Evolutionary conservation across 2,329 filamentous ascomycete genomes (phyloP).

Genomic region (Fusarium abutilonis): DNA sequence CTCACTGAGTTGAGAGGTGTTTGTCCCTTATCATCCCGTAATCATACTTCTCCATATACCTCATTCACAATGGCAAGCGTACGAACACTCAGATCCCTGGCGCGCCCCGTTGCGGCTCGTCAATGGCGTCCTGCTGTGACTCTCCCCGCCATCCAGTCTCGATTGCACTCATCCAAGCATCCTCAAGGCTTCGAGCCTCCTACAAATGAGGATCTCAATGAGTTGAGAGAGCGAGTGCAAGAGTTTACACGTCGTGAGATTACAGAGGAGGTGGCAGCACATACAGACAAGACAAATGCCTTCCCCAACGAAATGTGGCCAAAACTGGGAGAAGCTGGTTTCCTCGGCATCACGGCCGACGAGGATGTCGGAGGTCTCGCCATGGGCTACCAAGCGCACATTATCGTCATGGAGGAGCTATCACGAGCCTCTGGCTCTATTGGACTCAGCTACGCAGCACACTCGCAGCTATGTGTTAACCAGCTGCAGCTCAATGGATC

Average conservation of each 20-base stretch:
- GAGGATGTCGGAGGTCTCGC: conserved; percentile 89
- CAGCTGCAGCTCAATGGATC: conserved; percentile 92
- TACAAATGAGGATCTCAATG: conserved; percentile 75
- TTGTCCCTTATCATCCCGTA: conserved; percentile 1
- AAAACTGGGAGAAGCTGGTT: conserved; percentile 90
- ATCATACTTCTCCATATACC: neutral
- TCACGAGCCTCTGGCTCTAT: conserved; percentile 86
- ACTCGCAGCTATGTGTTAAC: conserved; percentile 96
- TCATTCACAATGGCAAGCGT: conserved; percentile 54
- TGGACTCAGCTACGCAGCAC: conserved; percentile 91
- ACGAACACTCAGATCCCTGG: conserved; percentile 51
- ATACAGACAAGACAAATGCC: conserved; percentile 85
- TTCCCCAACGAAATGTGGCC: conserved; percentile 94
- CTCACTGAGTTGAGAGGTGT: neutral
- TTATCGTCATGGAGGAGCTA: conserved; percentile 93
- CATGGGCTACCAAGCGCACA: conserved; percentile 97
- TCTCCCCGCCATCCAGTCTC: conserved; percentile 53
- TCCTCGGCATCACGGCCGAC: conserved; percentile 92
- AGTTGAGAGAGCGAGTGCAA: conserved; percentile 84
- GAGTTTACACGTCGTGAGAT: conserved; percentile 93
- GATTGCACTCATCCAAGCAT: conserved; percentile 66
- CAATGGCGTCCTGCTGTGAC: conserved; percentile 44
- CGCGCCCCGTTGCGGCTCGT: conserved; percentile 46
- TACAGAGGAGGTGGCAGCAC: conserved; percentile 79
- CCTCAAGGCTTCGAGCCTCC: conserved; percentile 74